Evolutionary conservation across 441 rosid species (phyloP).

Genomic region (Erodium trifolium): DNA sequence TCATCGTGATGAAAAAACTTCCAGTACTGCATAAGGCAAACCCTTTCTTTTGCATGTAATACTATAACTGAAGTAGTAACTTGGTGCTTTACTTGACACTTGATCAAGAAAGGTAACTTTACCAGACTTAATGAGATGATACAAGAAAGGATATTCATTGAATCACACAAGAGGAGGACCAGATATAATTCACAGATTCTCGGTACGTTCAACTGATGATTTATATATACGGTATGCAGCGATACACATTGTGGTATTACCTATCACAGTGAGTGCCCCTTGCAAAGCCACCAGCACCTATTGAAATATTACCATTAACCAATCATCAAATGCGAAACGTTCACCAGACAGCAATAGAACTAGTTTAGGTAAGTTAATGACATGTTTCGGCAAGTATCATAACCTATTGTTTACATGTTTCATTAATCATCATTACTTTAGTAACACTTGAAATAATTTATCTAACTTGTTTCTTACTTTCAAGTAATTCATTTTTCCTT

Average conservation of each 20-base stretch:
- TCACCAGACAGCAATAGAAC: background rate
- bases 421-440: background rate
- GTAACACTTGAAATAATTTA: background rate
- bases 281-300: conserved; percentile 80
- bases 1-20: background rate
- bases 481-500: background rate
- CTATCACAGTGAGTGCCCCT: conserved; percentile 67
- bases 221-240: conserved; percentile 74
- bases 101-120: too few relatives aligned
- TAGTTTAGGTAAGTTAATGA: background rate
- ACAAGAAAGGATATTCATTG: too few relatives aligned
- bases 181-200: conserved; percentile 29
- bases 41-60: background rate
- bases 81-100: too few relatives aligned
- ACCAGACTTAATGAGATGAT: too few relatives aligned
- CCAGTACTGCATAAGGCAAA: background rate
- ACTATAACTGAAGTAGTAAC: too few relatives aligned
- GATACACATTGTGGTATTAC: conserved; percentile 68
- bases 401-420: background rate
- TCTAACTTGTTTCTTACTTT: background rate
- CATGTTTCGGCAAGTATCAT: background rate
- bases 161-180: background rate
- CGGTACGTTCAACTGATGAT: conserved; percentile 33
- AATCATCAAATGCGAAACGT: background rate
- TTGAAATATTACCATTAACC: background rate